Conservation (phyloP, 768 basidiomycete genomes). For the Lepiota brunneoincarnata region DNA sequence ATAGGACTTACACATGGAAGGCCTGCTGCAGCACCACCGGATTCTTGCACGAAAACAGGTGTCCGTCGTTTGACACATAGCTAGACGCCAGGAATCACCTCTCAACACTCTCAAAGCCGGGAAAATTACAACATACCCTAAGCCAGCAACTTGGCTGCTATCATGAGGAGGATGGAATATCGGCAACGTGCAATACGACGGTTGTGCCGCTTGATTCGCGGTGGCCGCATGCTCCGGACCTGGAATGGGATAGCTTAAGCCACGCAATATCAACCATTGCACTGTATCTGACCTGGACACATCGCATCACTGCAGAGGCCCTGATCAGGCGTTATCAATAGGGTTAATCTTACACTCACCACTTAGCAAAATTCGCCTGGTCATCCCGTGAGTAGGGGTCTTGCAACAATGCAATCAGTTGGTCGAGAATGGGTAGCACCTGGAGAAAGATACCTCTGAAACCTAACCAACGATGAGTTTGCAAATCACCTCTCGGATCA, state of each 20-base stretch:
- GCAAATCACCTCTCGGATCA: not conserved
- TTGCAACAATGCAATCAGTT: constrained; percentile 17
- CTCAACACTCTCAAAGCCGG: not conserved
- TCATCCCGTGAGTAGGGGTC: constrained; percentile 65
- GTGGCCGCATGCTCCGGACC: constrained; percentile 49
- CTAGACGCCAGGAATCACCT: constrained; percentile 16
- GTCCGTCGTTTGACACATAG: constrained; percentile 56
- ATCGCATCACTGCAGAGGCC: constrained; percentile 38
- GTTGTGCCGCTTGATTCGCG: constrained; percentile 34
- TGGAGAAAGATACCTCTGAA: constrained; percentile 42
- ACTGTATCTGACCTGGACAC: constrained; percentile 39
- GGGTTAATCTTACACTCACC: constrained; percentile 30
- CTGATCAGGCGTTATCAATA: not conserved
- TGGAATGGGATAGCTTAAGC: constrained; percentile 17
- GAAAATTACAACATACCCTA: not conserved
- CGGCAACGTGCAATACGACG: constrained; percentile 54
- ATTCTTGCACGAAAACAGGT: constrained; percentile 51
- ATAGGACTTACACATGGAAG: constrained; percentile 53
- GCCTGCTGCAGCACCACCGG: constrained; percentile 50
- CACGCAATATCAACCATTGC: not conserved
- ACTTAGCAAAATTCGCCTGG: constrained; percentile 49
- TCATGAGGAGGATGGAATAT: constrained; percentile 42
- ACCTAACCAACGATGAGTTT: constrained; percentile 26
- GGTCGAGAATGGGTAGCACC: no score
- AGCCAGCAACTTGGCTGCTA: constrained; percentile 12